Evolutionary conservation across 108 stramenopile species (phyloP).

Genomic region (Bacterosira constricta): DNA sequence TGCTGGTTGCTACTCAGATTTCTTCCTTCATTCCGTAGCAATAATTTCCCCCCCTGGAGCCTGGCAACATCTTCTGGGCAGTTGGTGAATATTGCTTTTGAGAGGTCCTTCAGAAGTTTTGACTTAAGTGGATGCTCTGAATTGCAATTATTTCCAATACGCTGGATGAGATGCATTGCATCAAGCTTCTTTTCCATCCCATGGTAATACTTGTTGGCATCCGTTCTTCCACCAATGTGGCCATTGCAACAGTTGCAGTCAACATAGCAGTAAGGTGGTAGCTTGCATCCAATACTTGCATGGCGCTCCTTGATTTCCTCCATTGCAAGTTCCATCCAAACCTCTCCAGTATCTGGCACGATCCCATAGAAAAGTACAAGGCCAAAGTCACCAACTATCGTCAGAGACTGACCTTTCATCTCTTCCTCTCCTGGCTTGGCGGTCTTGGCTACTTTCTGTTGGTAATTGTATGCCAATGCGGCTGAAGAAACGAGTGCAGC

Average conservation of each 20-base stretch:
- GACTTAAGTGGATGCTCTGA: no score
- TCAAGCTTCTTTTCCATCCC: slow-evolving; percentile 18
- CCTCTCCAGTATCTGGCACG: slow-evolving; percentile 5
- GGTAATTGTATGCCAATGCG: slow-evolving; percentile 17
- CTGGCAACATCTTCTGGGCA: no score
- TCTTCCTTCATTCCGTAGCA: no score
- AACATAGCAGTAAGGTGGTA: slow-evolving; percentile 2
- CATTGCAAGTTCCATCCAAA: slow-evolving; percentile 5
- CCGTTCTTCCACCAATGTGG: background rate
- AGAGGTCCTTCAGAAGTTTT: no score
- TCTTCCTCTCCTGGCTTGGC: slow-evolving; percentile 2
- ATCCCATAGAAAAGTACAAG: background rate
- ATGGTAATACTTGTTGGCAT: background rate
- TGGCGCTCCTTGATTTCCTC: slow-evolving; percentile 10
- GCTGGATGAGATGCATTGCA: slow-evolving; percentile 11
- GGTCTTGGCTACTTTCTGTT: slow-evolving; percentile 6
- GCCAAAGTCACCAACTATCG: slow-evolving; percentile 2
- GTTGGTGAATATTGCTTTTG: no score
- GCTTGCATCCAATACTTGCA: background rate
- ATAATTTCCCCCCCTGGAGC: no score
- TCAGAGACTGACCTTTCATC: slow-evolving; percentile 5
- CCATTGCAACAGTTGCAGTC: slow-evolving; percentile 20
- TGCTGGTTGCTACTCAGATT: no score
- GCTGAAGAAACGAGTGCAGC: background rate
- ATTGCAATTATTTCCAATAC: slow-evolving; percentile 13